A percentile compares a stretch with the other conserved stretches of the same genome.
These are phyloP conservation scores for Pueraria montana DNA, from an alignment of 306 rosid genomes.

Conservation along the genomic window DNA sequence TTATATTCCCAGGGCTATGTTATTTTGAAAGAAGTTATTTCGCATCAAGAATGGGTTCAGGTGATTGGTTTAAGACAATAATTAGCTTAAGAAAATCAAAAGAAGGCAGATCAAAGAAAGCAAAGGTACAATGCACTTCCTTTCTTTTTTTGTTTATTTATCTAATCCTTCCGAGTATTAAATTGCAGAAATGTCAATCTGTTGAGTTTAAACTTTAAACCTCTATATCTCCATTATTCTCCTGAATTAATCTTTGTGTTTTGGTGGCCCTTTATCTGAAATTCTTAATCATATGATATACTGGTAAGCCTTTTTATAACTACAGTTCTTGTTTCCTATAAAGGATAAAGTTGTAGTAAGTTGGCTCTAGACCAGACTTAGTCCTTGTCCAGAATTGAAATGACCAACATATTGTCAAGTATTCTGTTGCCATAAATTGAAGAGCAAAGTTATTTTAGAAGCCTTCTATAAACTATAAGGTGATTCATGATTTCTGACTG, in stretches of 20 bases:
- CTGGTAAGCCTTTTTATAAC: not conserved
- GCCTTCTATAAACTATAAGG: constrained; percentile 24
- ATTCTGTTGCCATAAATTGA: constrained; percentile 18
- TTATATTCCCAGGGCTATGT: constrained; percentile 58
- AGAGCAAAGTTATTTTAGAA: not conserved
- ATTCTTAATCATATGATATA: constrained; percentile 11
- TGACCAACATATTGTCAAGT: constrained; percentile 23
- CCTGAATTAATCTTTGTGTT: constrained; percentile 13
- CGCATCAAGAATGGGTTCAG: constrained; percentile 80
- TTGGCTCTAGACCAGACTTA: not conserved
- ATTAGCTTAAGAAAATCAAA: constrained; percentile 71
- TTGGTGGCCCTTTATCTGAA: constrained; percentile 6
- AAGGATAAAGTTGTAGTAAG: constrained; percentile 4
- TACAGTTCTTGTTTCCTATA: not conserved
- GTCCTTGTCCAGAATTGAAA: constrained; percentile 18
- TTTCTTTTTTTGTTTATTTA: constrained; percentile 28
- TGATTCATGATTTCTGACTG: constrained; percentile 22
- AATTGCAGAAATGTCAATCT: constrained; percentile 13
- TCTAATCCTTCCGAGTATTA: constrained; percentile 20
- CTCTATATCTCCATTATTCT: constrained; percentile 10
- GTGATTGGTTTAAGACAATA: constrained; percentile 87
- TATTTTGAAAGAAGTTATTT: constrained; percentile 50
- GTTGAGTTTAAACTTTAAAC: constrained; percentile 1
- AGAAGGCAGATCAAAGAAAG: constrained; percentile 69
- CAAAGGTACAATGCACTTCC: constrained; percentile 64